Evolutionary conservation across 306 rosid genomes (phyloP), one percentile per base, ranked within the genome.

Genomic region (Cicer bijugum): DNA sequence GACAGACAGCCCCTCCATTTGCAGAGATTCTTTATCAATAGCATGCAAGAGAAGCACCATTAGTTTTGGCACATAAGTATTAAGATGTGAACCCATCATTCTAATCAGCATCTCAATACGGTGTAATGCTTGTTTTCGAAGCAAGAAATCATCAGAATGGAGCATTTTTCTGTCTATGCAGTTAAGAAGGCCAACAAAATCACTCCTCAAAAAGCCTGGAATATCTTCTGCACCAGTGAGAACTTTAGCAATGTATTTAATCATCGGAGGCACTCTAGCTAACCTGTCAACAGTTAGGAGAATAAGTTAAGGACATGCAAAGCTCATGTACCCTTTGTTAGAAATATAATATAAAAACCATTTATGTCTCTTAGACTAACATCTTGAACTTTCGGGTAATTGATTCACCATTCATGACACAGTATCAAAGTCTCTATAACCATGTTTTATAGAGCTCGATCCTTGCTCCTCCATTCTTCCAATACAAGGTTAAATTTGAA

Each of bases 31-130:
- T 80, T 89, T 91, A 44, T 72, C 87, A 78, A 94, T 82, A 78
- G 96, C 94, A 84, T 88, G 92, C 96, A 91, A 88, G 64, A 91
- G 95, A 80, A 94, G 97, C 81, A 91, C 96, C 97, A 94, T 91
- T 68, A 89, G 64, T 79, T 91, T 91, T 14, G 98, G 97, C 83
- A 91, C 97, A 39, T 91, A 94, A 15, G 98, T 91, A 86, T 81
- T 75, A 75, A 87, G 94, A 52, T 94, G 92, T 68, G 88, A 75
- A 58, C 97, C 98, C 98, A 94, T 94, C 97, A 91, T 88, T 83
- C 83, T 84, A 47, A 91, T 91, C 75, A 91, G 83, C 92, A 89
- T 85, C 87, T 94, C 92, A 83, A 94, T 94, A 46, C 92, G 95
- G 66, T 87, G 82, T 68, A 94, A 82, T 7, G 98, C 96, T 86